Evolutionary conservation across 306 rosid genomes (phyloP).

Genomic region (Cyclanthera cordifolia): DNA sequence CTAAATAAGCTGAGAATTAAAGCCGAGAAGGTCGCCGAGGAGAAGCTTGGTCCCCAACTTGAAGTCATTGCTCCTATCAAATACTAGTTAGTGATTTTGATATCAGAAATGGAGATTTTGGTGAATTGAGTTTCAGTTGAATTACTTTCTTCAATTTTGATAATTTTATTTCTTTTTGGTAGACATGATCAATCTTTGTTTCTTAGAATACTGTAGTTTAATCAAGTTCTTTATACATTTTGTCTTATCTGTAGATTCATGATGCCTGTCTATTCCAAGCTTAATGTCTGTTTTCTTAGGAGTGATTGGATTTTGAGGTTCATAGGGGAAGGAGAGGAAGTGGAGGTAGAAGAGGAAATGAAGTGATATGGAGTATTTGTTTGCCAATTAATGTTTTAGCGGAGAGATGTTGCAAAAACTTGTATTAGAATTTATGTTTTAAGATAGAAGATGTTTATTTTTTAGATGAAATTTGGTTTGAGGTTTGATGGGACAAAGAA

Average conservation of each 20-base stretch:
- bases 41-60: constrained; percentile 58
- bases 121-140: constrained; percentile 14
- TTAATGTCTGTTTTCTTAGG: too few relatives aligned
- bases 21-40: constrained; percentile 56
- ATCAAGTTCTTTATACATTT: background rate
- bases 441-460: too few relatives aligned
- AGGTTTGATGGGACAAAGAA: too few relatives aligned
- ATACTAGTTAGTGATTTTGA: constrained; percentile 24
- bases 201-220: background rate
- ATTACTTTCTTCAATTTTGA: constrained; percentile 16
- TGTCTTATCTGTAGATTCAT: background rate
- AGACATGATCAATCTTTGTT: constrained; percentile 12
- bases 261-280: too few relatives aligned
- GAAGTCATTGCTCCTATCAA: constrained; percentile 53
- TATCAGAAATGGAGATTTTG: background rate
- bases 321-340: too few relatives aligned
- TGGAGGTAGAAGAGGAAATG: too few relatives aligned
- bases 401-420: too few relatives aligned
- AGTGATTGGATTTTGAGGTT: too few relatives aligned
- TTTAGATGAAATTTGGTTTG: too few relatives aligned
- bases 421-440: too few relatives aligned
- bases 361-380: too few relatives aligned
- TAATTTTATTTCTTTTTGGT: background rate
- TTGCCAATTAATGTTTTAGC: too few relatives aligned
- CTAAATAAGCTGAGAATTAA: constrained; percentile 50